Percentiles rank a stretch among this genome's conserved stretches.
Evolutionary conservation across 129 eudicot species (phyloP).

Genomic region (Pittosporum tobira): DNA sequence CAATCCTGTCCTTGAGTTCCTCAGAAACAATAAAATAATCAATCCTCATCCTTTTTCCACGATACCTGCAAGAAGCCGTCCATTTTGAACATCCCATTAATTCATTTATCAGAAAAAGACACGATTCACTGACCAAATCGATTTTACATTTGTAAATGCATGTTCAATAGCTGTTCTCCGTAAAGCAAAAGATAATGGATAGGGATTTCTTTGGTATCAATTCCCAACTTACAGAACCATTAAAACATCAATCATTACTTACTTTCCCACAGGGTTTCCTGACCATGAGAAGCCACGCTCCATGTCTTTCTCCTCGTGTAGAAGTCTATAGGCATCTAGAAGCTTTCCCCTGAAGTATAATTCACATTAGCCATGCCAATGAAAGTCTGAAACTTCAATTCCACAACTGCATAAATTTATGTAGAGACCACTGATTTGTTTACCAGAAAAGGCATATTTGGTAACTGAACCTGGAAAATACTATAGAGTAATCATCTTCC

Average conservation of each 20-base stretch:
- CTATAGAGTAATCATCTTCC: not conserved
- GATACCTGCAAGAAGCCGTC: constrained; percentile 45
- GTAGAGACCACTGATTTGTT: not conserved
- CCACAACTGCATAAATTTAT: not conserved
- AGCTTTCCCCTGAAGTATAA: constrained; percentile 62
- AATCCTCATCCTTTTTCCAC: constrained; percentile 96
- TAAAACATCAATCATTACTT: constrained; percentile 16
- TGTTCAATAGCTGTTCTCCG: not conserved
- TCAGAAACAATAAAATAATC: constrained; percentile 73
- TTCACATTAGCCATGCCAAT: not conserved
- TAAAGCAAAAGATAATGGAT: not conserved
- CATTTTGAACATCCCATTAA: not conserved
- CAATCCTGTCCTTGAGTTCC: constrained; percentile 53
- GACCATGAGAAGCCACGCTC: constrained; percentile 96
- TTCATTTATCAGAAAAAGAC: not conserved
- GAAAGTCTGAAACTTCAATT: not conserved
- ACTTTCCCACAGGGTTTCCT: constrained; percentile 89
- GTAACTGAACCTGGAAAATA: not conserved
- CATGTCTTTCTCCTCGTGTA: constrained; percentile 75
- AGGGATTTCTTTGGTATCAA: not conserved
- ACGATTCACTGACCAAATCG: constrained; percentile 2
- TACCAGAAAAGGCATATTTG: not conserved
- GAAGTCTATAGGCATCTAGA: constrained; percentile 70
- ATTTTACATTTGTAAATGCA: constrained; percentile 1
- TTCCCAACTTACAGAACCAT: not conserved